Evolutionary conservation across 345 rosid genomes (phyloP).

Genomic region (Sisymbrium altissimum): DNA sequence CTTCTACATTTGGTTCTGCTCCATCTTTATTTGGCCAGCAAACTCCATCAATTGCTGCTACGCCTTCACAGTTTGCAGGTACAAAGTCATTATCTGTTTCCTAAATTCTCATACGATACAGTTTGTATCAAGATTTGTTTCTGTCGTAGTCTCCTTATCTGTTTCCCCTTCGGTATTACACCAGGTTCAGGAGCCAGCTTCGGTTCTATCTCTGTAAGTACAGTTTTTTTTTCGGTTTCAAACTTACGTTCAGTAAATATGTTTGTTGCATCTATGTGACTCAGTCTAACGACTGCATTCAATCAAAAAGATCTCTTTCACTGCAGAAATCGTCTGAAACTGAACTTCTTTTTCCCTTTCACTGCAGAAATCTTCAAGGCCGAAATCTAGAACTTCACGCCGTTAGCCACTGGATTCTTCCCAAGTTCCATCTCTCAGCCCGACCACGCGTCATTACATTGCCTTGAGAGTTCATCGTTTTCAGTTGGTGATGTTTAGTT

Average conservation of each 20-base stretch:
- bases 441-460: background rate
- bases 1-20: constrained; percentile 51
- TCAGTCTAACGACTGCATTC: background rate
- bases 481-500: constrained; percentile 5
- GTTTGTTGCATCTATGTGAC: background rate
- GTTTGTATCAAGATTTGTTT: constrained; percentile 5
- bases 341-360: background rate
- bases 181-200: constrained; percentile 84
- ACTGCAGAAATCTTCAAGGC: constrained; percentile 74
- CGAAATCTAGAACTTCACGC: constrained; percentile 70
- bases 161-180: constrained; percentile 49
- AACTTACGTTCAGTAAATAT: constrained; percentile 5
- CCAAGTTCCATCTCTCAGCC: constrained; percentile 1
- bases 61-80: constrained; percentile 36
- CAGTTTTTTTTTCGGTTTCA: background rate
- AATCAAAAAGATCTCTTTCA: background rate
- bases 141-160: background rate
- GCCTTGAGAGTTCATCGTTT: background rate
- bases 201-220: constrained; percentile 70
- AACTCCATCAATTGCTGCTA: constrained; percentile 60
- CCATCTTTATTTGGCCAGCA: constrained; percentile 49
- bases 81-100: background rate
- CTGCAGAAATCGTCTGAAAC: constrained; percentile 37
- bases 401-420: constrained; percentile 43
- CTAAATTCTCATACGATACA: background rate